Evolutionary conservation across 1,284 basidiomycete species (phyloP).

Genomic region (Ganoderma lingzhi): DNA sequence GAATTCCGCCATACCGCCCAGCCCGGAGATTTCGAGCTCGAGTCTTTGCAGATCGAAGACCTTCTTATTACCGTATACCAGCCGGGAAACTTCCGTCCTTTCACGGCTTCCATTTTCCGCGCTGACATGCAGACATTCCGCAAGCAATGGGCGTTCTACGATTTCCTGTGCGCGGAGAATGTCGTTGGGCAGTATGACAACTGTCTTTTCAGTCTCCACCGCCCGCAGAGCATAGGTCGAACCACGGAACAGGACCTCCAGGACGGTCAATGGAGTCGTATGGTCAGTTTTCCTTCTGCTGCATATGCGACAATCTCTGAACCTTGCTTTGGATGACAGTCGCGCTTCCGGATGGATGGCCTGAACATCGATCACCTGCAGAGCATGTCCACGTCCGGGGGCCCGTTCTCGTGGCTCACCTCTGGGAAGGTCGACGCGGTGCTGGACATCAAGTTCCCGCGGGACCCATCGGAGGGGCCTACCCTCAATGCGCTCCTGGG

Average conservation of each 20-base stretch:
- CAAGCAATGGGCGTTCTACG: constrained; percentile 97
- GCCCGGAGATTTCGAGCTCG: constrained; percentile 93
- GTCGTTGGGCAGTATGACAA: constrained; percentile 99
- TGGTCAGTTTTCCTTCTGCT: constrained; percentile 64
- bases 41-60: constrained; percentile 91
- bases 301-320: neutral
- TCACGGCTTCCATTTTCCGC: constrained; percentile 94
- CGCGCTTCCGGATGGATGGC: constrained; percentile 96
- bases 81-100: constrained; percentile 91
- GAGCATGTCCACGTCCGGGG: constrained; percentile 82
- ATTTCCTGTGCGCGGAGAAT: constrained; percentile 90
- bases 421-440: constrained; percentile 97
- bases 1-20: constrained; percentile 79
- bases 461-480: constrained; percentile 77
- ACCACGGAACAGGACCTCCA: constrained; percentile 86
- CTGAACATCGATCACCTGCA: constrained; percentile 97
- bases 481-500: constrained; percentile 90
- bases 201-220: constrained; percentile 96
- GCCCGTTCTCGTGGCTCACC: constrained; percentile 96
- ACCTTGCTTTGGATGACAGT: constrained; percentile 52
- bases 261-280: constrained; percentile 86
- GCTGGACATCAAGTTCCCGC: constrained; percentile 97
- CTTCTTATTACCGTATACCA: constrained; percentile 96
- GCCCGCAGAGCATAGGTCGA: constrained; percentile 94
- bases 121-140: constrained; percentile 89